These are phyloP conservation scores for Verticillium dahliae DNA, from an alignment of 2,329 filamentous ascomycete species.

Conservation along the genomic window DNA sequence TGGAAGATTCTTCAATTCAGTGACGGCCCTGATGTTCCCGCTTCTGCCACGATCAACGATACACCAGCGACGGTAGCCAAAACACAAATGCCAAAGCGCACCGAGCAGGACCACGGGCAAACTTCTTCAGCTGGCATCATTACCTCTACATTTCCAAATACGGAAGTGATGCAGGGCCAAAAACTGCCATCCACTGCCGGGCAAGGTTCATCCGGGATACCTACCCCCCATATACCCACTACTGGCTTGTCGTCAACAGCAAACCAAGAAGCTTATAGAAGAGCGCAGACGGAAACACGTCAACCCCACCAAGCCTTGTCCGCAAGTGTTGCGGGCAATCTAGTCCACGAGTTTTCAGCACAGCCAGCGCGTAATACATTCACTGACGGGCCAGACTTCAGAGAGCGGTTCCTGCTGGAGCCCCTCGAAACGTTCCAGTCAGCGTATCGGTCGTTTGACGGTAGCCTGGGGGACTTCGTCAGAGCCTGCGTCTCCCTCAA, in stretches of 20 bases:
- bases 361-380: not conserved
- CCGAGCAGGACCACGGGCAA: not conserved
- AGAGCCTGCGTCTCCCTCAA: conserved; percentile 36
- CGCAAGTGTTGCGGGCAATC: not conserved
- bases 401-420: conserved; percentile 4
- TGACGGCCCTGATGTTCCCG: conserved; percentile 1
- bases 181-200: not conserved
- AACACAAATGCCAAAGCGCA: not conserved
- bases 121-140: not conserved
- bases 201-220: not conserved
- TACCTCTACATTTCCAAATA: not conserved
- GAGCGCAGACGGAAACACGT: not conserved
- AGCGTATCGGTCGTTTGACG: conserved; percentile 36
- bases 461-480: conserved; percentile 33
- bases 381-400: not conserved
- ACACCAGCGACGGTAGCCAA: not conserved
- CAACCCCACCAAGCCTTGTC: not conserved
- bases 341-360: no score
- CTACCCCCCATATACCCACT: not conserved
- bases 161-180: not conserved
- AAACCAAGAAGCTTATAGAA: not conserved
- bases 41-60: not conserved
- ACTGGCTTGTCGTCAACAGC: not conserved
- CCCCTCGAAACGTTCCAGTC: conserved; percentile 31
- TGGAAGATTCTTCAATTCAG: conserved; percentile 18